A percentile compares a stretch with the other conserved stretches of the same genome.
Conservation (phyloP, 257 asterid species). For the Jacaranda copaia region DNA sequence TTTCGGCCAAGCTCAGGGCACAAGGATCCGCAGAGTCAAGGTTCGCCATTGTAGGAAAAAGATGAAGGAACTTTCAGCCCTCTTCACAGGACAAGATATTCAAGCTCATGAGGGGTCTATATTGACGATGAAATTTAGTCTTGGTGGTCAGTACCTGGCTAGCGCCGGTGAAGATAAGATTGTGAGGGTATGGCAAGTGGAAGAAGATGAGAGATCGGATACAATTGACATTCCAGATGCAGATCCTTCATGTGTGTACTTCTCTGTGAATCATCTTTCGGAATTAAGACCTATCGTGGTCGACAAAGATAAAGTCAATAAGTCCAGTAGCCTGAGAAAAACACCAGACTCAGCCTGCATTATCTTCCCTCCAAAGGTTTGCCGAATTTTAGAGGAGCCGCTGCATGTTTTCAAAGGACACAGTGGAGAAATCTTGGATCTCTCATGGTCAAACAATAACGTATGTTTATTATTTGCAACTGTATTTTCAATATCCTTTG, state of each 20-base stretch:
- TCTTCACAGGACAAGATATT: slow-evolving; percentile 76
- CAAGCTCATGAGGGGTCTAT: slow-evolving; percentile 89
- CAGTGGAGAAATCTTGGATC: slow-evolving; percentile 73
- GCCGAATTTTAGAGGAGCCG: slow-evolving; percentile 78
- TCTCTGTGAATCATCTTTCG: slow-evolving; percentile 72
- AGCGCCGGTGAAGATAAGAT: slow-evolving; percentile 89
- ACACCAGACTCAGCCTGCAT: slow-evolving; percentile 82
- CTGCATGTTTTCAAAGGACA: slow-evolving; percentile 82
- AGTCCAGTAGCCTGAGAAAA: slow-evolving; percentile 50
- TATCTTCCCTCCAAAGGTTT: slow-evolving; percentile 77
- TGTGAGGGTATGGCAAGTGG: slow-evolving; percentile 85
- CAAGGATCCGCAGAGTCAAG: slow-evolving; percentile 58
- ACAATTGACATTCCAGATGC: slow-evolving; percentile 62
- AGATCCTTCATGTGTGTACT: slow-evolving; percentile 87
- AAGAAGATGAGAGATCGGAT: slow-evolving; percentile 78
- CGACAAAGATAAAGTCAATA: slow-evolving; percentile 62
- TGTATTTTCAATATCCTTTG: neutral
- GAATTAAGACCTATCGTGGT: slow-evolving; percentile 62
- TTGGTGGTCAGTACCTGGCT: slow-evolving; percentile 79
- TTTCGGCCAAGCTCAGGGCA: slow-evolving; percentile 36
- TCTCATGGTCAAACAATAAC: slow-evolving; percentile 83
- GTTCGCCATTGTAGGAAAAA: slow-evolving; percentile 63
- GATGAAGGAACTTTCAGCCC: slow-evolving; percentile 83
- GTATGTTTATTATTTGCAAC: slow-evolving; percentile 48
- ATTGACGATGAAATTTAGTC: slow-evolving; percentile 84